Base-by-base conservation (phyloP, 1,284 basidiomycete genomes). In the Tetrapyrgos nigripes region DNA sequence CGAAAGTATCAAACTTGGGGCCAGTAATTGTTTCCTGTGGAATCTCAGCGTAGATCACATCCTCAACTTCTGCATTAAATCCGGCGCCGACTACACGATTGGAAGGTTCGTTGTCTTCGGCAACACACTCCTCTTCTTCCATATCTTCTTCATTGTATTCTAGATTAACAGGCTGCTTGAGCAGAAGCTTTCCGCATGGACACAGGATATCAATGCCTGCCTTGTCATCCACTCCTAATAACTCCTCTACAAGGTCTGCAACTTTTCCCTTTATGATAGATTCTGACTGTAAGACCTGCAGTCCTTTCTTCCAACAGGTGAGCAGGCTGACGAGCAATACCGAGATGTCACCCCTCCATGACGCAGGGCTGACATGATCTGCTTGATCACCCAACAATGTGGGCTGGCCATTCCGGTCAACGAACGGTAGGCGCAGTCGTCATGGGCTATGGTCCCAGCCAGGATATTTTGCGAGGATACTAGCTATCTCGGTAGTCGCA, bases 361-460 rank as follows among this genome's bases (percentile, higher is more conserved):
- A 28, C 8, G 49, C 26, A n/a, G 49, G 49, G 17, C n/a, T 28
- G 17, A 50, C 10, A 33, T 29, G 27, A 21, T 50, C 49, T 4
- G 29, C 17, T 8, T 19, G 23, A 8, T 21, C 21, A 9, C 29
- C 49, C 17, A 31, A 23, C 17, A 33, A 29, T 8, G 31, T 50
- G n/a, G 19, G 24, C 19, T 31, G 10, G 19, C 49, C 49, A 9
- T 50, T 13, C 49, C 9, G 26, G n/a, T 29, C 49, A 35, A 50
- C 17, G 19, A 29, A 24, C 8, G 49, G 49, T 29, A 50, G 23
- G 4, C 21, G 14, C 14, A 76, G 68, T 1, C 70, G 65, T 17
- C 68, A 62, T 21, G 74, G 72, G 1, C 65, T 23, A 8, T 61
- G 61, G 50, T 76, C 76, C 77, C 76, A 79, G 1, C 76, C 63